Evolutionary conservation across 345 rosid genomes (phyloP), one percentile per base, ranked within the genome.

Genomic region (Carallia pectinifolia): DNA sequence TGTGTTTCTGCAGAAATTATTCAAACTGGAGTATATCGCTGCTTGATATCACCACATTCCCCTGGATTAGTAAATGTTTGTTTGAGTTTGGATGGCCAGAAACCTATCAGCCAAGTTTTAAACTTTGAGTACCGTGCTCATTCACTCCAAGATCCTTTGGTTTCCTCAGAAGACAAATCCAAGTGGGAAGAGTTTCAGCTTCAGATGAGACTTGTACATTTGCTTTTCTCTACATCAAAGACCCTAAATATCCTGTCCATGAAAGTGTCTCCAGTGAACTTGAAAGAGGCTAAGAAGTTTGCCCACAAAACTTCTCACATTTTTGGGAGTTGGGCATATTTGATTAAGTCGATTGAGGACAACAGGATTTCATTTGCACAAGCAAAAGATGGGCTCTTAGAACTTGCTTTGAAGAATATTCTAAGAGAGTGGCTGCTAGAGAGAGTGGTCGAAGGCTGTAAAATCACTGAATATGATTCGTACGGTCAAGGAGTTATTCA

Each of bases 401-500:
- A 89, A 80, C 85, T 89, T 59, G 74, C 86, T 82, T 76, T 92
- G 77, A 89, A 87, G 86, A 92, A 77, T 80, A 82, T 81, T 75
- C 64, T 95, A 33, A 85, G 83, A 80, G 98, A 95, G 71, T 95
- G 99, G 99, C 81, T 95, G 39, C 64, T 85, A 82, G 99, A 95
- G 84, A 92, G 90, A 81, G 78, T 90, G 68, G 69, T 85, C 7
- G 85, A 82, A 69, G 92, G 96, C 53, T 59, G 82, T 75, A 89
- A 75, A 81, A 62, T 85, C 58, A 75, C 69, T 23, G 91, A 83
- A 64, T 83, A 84, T 76, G 99, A 95, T 74, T 68, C 72, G 63
- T 84, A 85, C 68, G 99, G 99, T 70, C 94, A 71, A 71, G 97
- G 94, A 65, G 97, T 88, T 68, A 86, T 95, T 70, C 99, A 95